Evolutionary conservation across 441 rosid species (phyloP), one percentile per base, ranked within the genome.

Genomic region (Adansonia rubrostipa): DNA sequence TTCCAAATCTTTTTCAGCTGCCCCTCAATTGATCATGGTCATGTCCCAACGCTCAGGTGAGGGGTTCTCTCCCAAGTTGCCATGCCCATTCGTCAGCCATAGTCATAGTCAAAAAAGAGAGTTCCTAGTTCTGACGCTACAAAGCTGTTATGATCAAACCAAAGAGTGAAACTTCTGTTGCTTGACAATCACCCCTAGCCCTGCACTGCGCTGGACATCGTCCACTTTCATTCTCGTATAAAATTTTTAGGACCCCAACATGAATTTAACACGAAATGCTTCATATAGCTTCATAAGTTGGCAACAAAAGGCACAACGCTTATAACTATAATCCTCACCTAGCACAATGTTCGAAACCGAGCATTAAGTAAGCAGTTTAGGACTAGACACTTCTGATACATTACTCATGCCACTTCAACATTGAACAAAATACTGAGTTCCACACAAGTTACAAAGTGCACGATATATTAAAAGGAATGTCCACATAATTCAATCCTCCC

Each of bases 381-480:
- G 44, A 17, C 17, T 28, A 11, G 9, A 62, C 9, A 28, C 40
- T 36, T 10, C 20, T 15, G 65, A 9, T 61, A 22, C 40, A 24
- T 24, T 60, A 45, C 9, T 45, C 10, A 45, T 60, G 67, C 76
- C 14, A 73, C 28, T 57, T 65, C 53, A n/a, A 47, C 78, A 74
- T 48, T 20, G 48, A 20, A 50, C 33, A 13, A 40, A 69, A 9
- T 24, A 77, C 9, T 36, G 73, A 36, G 69, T 65, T 50, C 72
- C 45, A 76, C 62, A 51, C 61, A 53, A 68, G 66, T 56, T 40
- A 33, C 60, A 66, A 69, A 42, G 33, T 72, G 74, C 36, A 64
- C 44, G 8, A 65, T 19, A 44, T 33, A 65, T 50, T 36, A 36
- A 50, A 50, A 50, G 11, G 54, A 44, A 40, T 61, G 62, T 65